Percentiles rank a stretch among this genome's conserved stretches.
phyloP scores from a whole-genome alignment of 257 asterid species.

The Solanum dulcamara region DNA sequence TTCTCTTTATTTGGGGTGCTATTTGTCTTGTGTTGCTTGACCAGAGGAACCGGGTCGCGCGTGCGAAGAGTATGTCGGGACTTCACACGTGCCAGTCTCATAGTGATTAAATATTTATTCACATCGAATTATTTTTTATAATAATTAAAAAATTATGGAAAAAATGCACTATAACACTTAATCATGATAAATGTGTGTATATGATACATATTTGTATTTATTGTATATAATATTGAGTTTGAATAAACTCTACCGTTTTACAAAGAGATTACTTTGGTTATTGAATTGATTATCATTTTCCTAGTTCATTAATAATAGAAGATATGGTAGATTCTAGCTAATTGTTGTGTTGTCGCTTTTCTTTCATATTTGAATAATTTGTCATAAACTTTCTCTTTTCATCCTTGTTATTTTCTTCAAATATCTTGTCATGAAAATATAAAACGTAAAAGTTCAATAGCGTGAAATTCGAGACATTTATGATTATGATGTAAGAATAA shows the following conservation, averaged over 20 bases:
- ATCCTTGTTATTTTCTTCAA: background rate
- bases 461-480: background rate
- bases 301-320: background rate
- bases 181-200: no score
- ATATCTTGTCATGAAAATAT: background rate
- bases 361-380: background rate
- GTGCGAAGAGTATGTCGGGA: background rate
- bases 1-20: background rate
- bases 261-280: background rate
- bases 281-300: background rate
- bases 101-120: background rate
- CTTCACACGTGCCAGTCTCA: background rate
- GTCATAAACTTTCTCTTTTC: background rate
- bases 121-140: background rate
- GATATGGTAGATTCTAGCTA: background rate
- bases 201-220: background rate
- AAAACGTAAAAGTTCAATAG: background rate
- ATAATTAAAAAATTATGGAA: no score
- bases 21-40: background rate
- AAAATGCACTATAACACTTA: no score
- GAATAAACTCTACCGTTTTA: background rate
- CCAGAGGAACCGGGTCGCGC: background rate
- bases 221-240: background rate
- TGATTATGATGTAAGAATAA: no score
- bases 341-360: background rate